Conservation (phyloP, 2,329 filamentous ascomycete genomes). For the Coniella vitis region DNA sequence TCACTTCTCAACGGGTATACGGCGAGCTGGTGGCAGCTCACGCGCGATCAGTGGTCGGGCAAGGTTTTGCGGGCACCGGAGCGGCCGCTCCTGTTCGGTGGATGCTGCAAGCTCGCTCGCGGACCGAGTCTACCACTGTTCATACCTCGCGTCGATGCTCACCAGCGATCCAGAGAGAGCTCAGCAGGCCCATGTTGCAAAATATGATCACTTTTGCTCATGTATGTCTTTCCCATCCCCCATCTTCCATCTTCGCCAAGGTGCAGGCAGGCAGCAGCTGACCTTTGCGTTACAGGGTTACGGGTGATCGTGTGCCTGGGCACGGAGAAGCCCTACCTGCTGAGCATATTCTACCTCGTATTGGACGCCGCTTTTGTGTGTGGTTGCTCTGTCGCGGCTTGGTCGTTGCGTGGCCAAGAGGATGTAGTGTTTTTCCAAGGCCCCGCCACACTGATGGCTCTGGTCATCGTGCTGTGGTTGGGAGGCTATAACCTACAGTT, state of each 20-base stretch:
- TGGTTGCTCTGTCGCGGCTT: constrained; percentile 3
- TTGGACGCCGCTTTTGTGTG: constrained; percentile 7
- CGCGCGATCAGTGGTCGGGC: background rate
- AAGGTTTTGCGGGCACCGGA: background rate
- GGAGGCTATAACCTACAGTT: background rate
- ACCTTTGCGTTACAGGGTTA: no score
- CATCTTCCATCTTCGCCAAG: no score
- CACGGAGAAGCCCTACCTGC: constrained; percentile 12
- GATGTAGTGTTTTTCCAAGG: background rate
- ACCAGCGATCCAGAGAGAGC: background rate
- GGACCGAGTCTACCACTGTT: constrained; percentile 13
- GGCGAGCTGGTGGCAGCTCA: background rate
- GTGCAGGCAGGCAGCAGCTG: no score
- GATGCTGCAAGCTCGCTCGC: constrained; percentile 5
- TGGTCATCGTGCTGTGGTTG: constrained; percentile 4
- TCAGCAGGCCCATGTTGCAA: constrained; percentile 1
- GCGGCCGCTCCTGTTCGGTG: background rate
- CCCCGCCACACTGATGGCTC: constrained; percentile 2
- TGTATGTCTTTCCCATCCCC: no score
- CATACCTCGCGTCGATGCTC: background rate
- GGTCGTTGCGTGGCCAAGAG: background rate
- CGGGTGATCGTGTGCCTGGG: constrained; percentile 6
- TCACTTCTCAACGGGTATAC: background rate
- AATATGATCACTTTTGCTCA: constrained; percentile 15
- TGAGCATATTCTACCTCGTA: constrained; percentile 5